Conservation (phyloP, 1,139 yeast species). For the Hemisphaericaspora lyxosophila region DNA sequence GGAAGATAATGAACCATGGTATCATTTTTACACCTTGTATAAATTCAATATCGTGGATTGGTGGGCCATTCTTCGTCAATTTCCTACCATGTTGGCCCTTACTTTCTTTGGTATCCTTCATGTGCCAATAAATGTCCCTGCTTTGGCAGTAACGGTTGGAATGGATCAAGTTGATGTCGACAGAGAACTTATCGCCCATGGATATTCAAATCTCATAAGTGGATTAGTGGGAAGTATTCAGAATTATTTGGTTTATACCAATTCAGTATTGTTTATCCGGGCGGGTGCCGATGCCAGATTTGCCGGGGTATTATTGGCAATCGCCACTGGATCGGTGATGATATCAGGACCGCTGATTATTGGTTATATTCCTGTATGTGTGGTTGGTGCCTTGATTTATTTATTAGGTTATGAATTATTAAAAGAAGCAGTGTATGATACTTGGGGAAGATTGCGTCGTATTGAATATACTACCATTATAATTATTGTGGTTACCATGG, state of each 20-base stretch:
- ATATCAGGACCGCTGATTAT: slow-evolving; percentile 87
- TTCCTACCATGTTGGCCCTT: slow-evolving; percentile 93
- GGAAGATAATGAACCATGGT: slow-evolving; percentile 79
- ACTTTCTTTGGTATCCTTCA: slow-evolving; percentile 94
- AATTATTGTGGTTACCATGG: slow-evolving; percentile 89
- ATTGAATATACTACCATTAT: slow-evolving; percentile 84
- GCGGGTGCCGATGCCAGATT: slow-evolving; percentile 91
- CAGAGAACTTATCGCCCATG: slow-evolving; percentile 92
- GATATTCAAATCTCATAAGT: slow-evolving; percentile 83
- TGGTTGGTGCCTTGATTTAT: slow-evolving; percentile 89
- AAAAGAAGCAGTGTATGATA: slow-evolving; percentile 83
- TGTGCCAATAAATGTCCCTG: slow-evolving; percentile 97
- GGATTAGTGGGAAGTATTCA: slow-evolving; percentile 88
- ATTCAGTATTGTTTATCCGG: slow-evolving; percentile 83
- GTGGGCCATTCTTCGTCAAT: slow-evolving; percentile 61
- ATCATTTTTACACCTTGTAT: slow-evolving; percentile 72
- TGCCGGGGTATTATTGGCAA: slow-evolving; percentile 84
- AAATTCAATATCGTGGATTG: slow-evolving; percentile 72
- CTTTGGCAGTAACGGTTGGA: slow-evolving; percentile 86
- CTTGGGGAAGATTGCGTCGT: slow-evolving; percentile 69
- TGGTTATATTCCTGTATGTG: slow-evolving; percentile 91
- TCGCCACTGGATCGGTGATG: slow-evolving; percentile 80
- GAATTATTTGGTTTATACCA: slow-evolving; percentile 91
- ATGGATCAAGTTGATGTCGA: slow-evolving; percentile 89
- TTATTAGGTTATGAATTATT: slow-evolving; percentile 85